These are phyloP conservation scores for Rhodotorula graminis DNA, from an alignment of 768 basidiomycete species.

Conservation along the genomic window DNA sequence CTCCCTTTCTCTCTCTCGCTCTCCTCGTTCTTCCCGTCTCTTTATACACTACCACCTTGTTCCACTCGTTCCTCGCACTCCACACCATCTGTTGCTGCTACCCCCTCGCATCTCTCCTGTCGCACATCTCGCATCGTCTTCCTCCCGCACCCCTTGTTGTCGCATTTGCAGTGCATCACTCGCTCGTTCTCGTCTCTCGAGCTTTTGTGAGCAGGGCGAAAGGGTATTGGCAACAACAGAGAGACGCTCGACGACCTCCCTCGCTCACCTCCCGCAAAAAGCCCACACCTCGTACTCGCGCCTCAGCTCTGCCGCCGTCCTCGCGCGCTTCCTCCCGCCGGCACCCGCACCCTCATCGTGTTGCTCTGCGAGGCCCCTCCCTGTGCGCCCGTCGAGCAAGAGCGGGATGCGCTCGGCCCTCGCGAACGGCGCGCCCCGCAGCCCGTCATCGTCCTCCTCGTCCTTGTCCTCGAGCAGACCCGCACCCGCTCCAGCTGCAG, in stretches of 20 bases:
- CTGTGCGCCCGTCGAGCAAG: not conserved
- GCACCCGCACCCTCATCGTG: not conserved
- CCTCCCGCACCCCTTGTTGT: not conserved
- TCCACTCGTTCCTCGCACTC: not conserved
- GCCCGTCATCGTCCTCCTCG: not conserved
- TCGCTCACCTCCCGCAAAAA: conserved; percentile 7
- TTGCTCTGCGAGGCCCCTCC: not conserved
- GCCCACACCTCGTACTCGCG: conserved; percentile 4
- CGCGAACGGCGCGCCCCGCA: not conserved
- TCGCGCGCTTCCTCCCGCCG: not conserved
- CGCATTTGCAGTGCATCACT: not conserved
- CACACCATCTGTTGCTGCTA: not conserved
- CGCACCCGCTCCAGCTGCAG: no score
- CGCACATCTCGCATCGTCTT: not conserved
- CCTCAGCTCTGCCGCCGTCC: not conserved
- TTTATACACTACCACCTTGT: not conserved
- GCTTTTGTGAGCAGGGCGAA: no score
- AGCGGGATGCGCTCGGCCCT: not conserved
- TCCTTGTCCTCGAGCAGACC: not conserved
- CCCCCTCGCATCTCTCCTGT: not conserved
- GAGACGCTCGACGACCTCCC: no score
- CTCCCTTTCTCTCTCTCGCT: not conserved
- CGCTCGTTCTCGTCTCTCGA: no score
- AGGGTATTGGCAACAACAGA: not conserved
- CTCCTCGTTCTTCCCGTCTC: not conserved